Conservation (phyloP, 2,329 filamentous ascomycete species). For the Dactylonectria macrodidyma region DNA sequence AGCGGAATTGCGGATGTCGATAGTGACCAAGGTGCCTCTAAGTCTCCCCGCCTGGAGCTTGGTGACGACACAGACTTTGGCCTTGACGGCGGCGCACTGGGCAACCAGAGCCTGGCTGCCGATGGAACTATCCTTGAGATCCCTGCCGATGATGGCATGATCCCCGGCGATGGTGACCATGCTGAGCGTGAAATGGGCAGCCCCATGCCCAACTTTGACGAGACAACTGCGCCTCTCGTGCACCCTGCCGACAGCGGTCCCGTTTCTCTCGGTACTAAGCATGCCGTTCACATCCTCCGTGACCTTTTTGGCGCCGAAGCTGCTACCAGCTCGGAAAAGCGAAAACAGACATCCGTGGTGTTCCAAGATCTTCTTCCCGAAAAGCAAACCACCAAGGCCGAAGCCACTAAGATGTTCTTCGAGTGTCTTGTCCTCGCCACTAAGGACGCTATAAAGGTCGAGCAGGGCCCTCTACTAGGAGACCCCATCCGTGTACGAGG, state of each 20-base stretch:
- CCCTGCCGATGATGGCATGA: conserved; percentile 69
- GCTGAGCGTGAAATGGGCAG: conserved; percentile 60
- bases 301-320: conserved; percentile 86
- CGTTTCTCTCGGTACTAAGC: conserved; percentile 92
- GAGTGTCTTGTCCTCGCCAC: conserved; percentile 96
- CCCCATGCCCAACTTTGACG: conserved; percentile 78
- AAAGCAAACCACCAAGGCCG: conserved; percentile 82
- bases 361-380: conserved; percentile 95
- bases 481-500: conserved; percentile 86
- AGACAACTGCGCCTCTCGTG: conserved; percentile 81
- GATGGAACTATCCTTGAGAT: conserved; percentile 78
- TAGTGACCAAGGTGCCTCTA: conserved; percentile 73
- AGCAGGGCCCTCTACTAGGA: conserved; percentile 84
- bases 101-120: conserved; percentile 66
- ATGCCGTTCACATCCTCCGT: conserved; percentile 94
- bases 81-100: conserved; percentile 63
- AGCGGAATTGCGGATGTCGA: conserved; percentile 87
- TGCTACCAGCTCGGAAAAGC: conserved; percentile 77
- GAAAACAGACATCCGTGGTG: conserved; percentile 82
- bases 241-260: conserved; percentile 89
- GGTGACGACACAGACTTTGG: conserved; percentile 75
- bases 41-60: conserved; percentile 79
- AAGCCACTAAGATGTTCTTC: conserved; percentile 99
- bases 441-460: conserved; percentile 97
- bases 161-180: conserved; percentile 63